phyloP scores from a whole-genome alignment of 805 yeast genomes.

The Wickerhamiella australiensis region DNA sequence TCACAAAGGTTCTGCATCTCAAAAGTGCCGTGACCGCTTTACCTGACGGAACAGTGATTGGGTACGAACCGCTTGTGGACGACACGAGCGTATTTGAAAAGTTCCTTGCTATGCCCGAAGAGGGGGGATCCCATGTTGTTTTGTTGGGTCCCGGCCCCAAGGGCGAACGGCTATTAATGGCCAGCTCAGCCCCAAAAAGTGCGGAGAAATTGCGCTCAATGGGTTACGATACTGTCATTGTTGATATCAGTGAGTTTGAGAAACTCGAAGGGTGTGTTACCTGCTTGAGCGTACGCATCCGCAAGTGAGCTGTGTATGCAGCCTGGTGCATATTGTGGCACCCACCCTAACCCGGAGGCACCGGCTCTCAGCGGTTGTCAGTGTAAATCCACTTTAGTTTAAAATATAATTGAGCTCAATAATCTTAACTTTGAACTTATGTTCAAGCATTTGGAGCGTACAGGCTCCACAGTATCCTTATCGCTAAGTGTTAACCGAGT shows the following conservation, averaged over 20 bases:
- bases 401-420: no score
- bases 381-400: no score
- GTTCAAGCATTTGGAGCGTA: no score
- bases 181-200: constrained; percentile 6
- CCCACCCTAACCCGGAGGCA: not conserved
- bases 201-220: not conserved
- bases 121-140: constrained; percentile 8
- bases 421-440: no score
- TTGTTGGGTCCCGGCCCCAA: constrained; percentile 3
- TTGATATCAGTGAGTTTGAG: constrained; percentile 9
- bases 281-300: constrained; percentile 7
- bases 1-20: constrained; percentile 11
- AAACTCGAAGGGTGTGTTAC: constrained; percentile 11
- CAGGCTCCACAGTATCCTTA: no score
- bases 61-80: constrained; percentile 10
- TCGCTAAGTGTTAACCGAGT: not conserved
- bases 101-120: constrained; percentile 9
- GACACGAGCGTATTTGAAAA: constrained; percentile 4
- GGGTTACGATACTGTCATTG: constrained; percentile 6
- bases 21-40: constrained; percentile 10
- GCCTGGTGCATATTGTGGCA: not conserved
- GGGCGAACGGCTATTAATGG: constrained; percentile 10
- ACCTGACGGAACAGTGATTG: constrained; percentile 10
- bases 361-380: not conserved
- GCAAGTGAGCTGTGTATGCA: constrained; percentile 1